phyloP scores from a whole-genome alignment of 345 rosid genomes.

The Linum tenue region DNA sequence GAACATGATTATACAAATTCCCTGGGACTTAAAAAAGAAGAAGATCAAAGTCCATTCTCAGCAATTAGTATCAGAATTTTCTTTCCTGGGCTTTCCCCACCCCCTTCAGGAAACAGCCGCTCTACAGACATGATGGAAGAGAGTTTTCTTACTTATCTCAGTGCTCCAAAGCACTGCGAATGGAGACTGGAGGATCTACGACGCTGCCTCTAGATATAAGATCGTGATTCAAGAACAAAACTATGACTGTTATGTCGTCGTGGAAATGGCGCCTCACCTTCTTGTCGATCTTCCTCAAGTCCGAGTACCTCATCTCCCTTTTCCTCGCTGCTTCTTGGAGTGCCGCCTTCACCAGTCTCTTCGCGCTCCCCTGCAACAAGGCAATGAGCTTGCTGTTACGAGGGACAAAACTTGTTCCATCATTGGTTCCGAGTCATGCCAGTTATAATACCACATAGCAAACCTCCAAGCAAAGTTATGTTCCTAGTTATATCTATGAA shows the following conservation, averaged over 20 bases:
- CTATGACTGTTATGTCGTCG: slow-evolving; percentile 80
- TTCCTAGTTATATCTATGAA: no score
- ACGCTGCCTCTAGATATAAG: slow-evolving; percentile 46
- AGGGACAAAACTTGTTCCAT: not conserved
- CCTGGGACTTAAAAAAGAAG: not conserved
- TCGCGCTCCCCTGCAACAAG: slow-evolving; percentile 66
- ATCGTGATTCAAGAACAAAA: slow-evolving; percentile 79
- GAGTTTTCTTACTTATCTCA: slow-evolving; percentile 11
- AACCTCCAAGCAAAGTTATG: no score
- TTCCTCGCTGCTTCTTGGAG: slow-evolving; percentile 84
- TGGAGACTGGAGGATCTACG: slow-evolving; percentile 50
- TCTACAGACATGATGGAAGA: not conserved
- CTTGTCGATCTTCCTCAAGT: slow-evolving; percentile 73
- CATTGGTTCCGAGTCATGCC: no score
- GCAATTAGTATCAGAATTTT: not conserved
- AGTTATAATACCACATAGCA: no score
- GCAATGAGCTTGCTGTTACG: no score
- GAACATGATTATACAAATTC: not conserved
- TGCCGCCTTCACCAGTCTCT: slow-evolving; percentile 78
- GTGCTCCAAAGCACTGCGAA: slow-evolving; percentile 57
- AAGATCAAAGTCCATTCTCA: not conserved
- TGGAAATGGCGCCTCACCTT: slow-evolving; percentile 90
- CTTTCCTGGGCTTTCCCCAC: not conserved
- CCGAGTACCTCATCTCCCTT: slow-evolving; percentile 84
- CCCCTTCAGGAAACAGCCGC: not conserved